These are phyloP conservation scores for Diaporthe sp. DNA, from an alignment of 2,329 filamentous ascomycete species.

Conservation along the genomic window DNA sequence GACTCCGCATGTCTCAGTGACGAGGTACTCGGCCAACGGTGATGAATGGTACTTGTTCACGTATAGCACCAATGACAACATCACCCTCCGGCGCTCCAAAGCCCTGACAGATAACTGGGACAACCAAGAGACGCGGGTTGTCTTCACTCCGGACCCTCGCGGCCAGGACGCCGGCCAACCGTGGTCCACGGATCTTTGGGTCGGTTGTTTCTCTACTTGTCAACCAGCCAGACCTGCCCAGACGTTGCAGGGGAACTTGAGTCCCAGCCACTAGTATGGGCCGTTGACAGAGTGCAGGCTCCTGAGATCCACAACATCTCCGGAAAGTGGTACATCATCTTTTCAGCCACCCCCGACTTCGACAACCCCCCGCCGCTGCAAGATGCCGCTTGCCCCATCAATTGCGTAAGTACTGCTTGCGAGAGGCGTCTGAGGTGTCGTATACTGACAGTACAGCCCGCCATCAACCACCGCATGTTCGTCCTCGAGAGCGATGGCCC, in stretches of 20 bases:
- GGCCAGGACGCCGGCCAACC: slow-evolving; percentile 45
- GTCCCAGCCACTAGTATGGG: background rate
- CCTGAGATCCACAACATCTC: slow-evolving; percentile 53
- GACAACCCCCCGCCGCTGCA: slow-evolving; percentile 51
- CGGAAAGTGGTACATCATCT: slow-evolving; percentile 51
- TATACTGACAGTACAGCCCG: slow-evolving; percentile 43
- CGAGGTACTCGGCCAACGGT: slow-evolving; percentile 49
- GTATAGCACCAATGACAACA: slow-evolving; percentile 55
- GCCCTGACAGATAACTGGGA: slow-evolving; percentile 57
- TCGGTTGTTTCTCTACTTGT: background rate
- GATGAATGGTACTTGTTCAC: slow-evolving; percentile 57
- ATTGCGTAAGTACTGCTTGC: slow-evolving; percentile 43
- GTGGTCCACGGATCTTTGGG: slow-evolving; percentile 54
- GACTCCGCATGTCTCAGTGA: slow-evolving; percentile 44
- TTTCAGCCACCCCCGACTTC: slow-evolving; percentile 51
- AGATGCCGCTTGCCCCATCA: slow-evolving; percentile 52
- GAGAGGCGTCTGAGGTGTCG: background rate
- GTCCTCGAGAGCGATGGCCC: slow-evolving; percentile 49
- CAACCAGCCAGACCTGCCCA: background rate
- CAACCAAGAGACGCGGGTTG: slow-evolving; percentile 51
- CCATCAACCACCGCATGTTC: slow-evolving; percentile 55
- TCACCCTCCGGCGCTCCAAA: slow-evolving; percentile 54
- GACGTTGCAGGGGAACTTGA: background rate
- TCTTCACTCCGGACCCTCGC: slow-evolving; percentile 51
- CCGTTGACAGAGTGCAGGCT: slow-evolving; percentile 40